phyloP scores from a whole-genome alignment of 1,139 yeast species.

The Hansenula anomala region DNA sequence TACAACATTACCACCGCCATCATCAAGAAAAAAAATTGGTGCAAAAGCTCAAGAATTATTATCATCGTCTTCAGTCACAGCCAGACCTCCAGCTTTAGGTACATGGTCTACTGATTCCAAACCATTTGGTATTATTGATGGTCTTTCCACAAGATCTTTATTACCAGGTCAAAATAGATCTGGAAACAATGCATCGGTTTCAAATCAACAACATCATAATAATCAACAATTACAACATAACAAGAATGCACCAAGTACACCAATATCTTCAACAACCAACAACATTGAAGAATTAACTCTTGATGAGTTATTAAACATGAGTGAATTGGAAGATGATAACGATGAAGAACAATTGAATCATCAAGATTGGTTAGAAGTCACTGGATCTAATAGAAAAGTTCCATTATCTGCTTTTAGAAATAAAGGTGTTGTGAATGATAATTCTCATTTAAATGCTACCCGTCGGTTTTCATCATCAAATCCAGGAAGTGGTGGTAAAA shows the following conservation, averaged over 20 bases:
- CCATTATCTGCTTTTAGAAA: conserved; percentile 90
- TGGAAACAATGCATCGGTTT: not conserved
- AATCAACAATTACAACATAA: not conserved
- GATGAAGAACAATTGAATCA: conserved; percentile 38
- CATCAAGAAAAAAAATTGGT: conserved; percentile 53
- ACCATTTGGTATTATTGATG: conserved; percentile 93
- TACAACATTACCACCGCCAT: conserved; percentile 62
- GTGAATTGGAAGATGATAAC: conserved; percentile 80
- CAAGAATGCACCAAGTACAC: conserved; percentile 8
- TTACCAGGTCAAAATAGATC: conserved; percentile 31
- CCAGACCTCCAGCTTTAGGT: conserved; percentile 88
- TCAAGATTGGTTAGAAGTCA: conserved; percentile 50
- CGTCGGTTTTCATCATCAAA: conserved; percentile 14
- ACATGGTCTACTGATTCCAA: conserved; percentile 85
- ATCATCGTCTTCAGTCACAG: conserved; percentile 76
- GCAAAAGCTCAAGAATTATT: conserved; percentile 82
- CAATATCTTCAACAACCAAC: conserved; percentile 11
- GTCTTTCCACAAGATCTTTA: conserved; percentile 79
- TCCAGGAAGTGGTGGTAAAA: conserved; percentile 1
- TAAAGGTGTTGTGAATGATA: conserved; percentile 43
- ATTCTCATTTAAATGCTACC: conserved; percentile 21
- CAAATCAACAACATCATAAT: conserved; percentile 1
- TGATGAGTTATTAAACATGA: conserved; percentile 82
- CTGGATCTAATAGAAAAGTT: conserved; percentile 49
- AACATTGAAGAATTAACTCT: conserved; percentile 65